These are phyloP conservation scores for Boletus tylopilopsis DNA, from an alignment of 768 basidiomycete species.

Conservation along the genomic window DNA sequence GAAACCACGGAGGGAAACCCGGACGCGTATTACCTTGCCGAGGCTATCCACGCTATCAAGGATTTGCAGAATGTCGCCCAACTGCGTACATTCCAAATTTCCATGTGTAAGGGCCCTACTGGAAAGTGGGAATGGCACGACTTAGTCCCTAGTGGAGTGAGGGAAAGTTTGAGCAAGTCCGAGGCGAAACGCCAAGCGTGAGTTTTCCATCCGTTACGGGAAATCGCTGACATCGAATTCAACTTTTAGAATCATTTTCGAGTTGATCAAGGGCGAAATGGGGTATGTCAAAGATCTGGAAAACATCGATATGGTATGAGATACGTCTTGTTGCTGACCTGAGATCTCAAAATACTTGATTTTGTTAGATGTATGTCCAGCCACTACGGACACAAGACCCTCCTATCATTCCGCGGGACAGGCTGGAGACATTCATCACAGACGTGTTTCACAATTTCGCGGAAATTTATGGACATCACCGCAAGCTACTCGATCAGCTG, in stretches of 20 bases:
- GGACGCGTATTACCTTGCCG: constrained; percentile 76
- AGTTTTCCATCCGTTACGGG: constrained; percentile 27
- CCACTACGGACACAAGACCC: constrained; percentile 71
- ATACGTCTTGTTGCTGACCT: constrained; percentile 17
- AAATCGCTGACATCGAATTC: not conserved
- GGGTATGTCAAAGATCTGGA: constrained; percentile 90
- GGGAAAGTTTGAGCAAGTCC: constrained; percentile 59
- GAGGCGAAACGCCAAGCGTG: constrained; percentile 85
- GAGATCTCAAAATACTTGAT: not conserved
- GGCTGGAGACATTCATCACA: constrained; percentile 69
- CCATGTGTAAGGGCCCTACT: constrained; percentile 78
- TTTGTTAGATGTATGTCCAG: constrained; percentile 70
- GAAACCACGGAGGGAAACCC: constrained; percentile 80
- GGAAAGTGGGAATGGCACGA: constrained; percentile 91
- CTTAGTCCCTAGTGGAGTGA: constrained; percentile 65
- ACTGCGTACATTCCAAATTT: constrained; percentile 84
- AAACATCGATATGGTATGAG: constrained; percentile 66
- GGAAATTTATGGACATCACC: constrained; percentile 73
- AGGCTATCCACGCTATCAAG: constrained; percentile 82
- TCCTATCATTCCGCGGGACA: constrained; percentile 70
- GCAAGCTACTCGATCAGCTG: constrained; percentile 71
- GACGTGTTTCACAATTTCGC: constrained; percentile 89
- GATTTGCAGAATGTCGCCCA: constrained; percentile 78
- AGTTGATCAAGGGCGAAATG: constrained; percentile 95
- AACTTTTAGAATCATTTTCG: constrained; percentile 76